phyloP scores from a whole-genome alignment of 805 yeast genomes.

The Candida caryicola region DNA sequence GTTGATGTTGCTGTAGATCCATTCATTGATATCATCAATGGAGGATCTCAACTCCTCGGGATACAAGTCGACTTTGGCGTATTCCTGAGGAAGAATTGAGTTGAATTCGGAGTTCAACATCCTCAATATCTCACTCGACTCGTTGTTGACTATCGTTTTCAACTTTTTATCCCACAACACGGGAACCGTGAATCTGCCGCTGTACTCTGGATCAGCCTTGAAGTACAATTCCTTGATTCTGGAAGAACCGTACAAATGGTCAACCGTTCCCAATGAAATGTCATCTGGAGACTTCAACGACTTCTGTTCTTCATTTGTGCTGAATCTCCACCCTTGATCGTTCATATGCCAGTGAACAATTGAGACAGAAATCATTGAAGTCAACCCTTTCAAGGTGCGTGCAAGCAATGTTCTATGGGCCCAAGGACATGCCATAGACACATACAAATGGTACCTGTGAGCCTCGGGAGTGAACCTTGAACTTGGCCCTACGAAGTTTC shows the following conservation, averaged over 20 bases:
- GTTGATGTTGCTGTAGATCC: slow-evolving; percentile 84
- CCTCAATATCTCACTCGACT: slow-evolving; percentile 84
- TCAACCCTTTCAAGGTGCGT: slow-evolving; percentile 67
- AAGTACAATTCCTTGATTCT: slow-evolving; percentile 70
- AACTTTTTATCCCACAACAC: slow-evolving; percentile 87
- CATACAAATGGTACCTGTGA: slow-evolving; percentile 82
- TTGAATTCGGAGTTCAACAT: slow-evolving; percentile 77
- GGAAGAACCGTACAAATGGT: slow-evolving; percentile 51
- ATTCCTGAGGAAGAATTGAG: slow-evolving; percentile 47
- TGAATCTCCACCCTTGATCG: slow-evolving; percentile 85
- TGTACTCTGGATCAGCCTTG: slow-evolving; percentile 71
- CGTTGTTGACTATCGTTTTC: slow-evolving; percentile 85
- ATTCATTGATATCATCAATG: slow-evolving; percentile 77
- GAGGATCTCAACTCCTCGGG: slow-evolving; percentile 52
- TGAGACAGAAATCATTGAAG: slow-evolving; percentile 57
- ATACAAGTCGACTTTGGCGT: slow-evolving; percentile 54
- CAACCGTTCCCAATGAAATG: slow-evolving; percentile 47
- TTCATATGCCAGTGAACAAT: slow-evolving; percentile 94
- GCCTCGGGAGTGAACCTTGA: slow-evolving; percentile 70
- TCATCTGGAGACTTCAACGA: slow-evolving; percentile 46
- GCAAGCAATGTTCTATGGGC: slow-evolving; percentile 83
- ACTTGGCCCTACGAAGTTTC: slow-evolving; percentile 60
- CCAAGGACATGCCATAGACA: slow-evolving; percentile 93
- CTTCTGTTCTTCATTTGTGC: slow-evolving; percentile 42
- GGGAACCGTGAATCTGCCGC: slow-evolving; percentile 88